Percentiles rank a stretch among this genome's conserved stretches.
Evolutionary conservation across 441 rosid genomes (phyloP).

Genomic region (Croton setiger): DNA sequence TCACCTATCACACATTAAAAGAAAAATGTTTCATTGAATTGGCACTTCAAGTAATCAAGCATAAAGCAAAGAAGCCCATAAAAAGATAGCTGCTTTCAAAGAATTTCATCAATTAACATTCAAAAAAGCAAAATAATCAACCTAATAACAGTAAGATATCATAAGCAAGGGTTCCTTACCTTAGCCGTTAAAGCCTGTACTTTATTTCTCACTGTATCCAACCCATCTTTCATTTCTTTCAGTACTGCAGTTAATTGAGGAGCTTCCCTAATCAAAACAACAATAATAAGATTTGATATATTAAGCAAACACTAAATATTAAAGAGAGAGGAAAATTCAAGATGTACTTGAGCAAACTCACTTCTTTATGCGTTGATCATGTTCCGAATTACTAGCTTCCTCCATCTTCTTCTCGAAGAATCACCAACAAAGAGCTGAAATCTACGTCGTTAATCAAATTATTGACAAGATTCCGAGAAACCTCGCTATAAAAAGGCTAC

Average conservation of each 20-base stretch:
- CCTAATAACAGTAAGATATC: neutral
- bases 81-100: neutral
- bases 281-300: neutral
- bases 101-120: neutral
- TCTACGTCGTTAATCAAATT: neutral
- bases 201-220: constrained; percentile 64
- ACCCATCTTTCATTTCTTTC: constrained; percentile 75
- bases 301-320: neutral
- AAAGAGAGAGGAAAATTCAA: neutral
- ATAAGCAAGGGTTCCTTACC: constrained; percentile 34
- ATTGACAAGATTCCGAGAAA: no score
- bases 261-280: constrained; percentile 48
- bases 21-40: constrained; percentile 2
- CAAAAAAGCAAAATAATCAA: neutral
- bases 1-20: constrained; percentile 44
- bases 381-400: constrained; percentile 6
- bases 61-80: neutral
- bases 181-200: constrained; percentile 70
- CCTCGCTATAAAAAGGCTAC: no score
- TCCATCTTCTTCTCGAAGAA: constrained; percentile 22
- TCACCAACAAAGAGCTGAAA: neutral
- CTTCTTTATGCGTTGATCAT: constrained; percentile 24
- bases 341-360: constrained; percentile 11
- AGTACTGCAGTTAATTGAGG: constrained; percentile 53
- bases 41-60: neutral